Evolutionary conservation across 441 rosid genomes (phyloP).

Genomic region (Brassica balearica): DNA sequence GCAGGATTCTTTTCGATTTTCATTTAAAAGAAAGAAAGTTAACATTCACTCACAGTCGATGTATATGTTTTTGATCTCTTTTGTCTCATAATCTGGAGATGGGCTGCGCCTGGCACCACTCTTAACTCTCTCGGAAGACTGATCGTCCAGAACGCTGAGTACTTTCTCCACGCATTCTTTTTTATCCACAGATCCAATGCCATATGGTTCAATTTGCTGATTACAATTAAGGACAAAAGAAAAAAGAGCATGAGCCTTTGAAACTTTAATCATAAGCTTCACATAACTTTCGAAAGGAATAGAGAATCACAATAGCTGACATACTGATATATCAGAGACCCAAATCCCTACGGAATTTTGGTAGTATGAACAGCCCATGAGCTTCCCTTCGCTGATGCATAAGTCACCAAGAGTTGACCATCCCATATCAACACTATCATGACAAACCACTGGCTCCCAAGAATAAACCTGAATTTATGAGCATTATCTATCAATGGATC

Average conservation of each 20-base stretch:
- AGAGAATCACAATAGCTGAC: conserved; percentile 21
- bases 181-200: conserved; percentile 53
- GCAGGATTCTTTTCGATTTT: neutral
- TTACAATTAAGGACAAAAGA: conserved; percentile 7
- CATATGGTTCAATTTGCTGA: conserved; percentile 81
- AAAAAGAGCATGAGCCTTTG: conserved; percentile 17
- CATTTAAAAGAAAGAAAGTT: conserved; percentile 5
- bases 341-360: conserved; percentile 83
- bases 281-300: conserved; percentile 7
- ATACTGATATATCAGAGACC: conserved; percentile 82
- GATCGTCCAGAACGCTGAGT: conserved; percentile 47
- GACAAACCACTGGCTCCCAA: conserved; percentile 94
- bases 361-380: conserved; percentile 84
- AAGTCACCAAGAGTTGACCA: conserved; percentile 92
- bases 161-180: conserved; percentile 50
- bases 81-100: conserved; percentile 74
- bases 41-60: conserved; percentile 77
- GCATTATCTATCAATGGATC: conserved; percentile 21
- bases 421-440: conserved; percentile 82
- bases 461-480: conserved; percentile 74
- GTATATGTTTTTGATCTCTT: conserved; percentile 91
- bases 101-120: conserved; percentile 50
- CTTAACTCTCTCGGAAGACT: conserved; percentile 51
- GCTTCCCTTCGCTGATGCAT: conserved; percentile 80
- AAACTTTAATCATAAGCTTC: conserved; percentile 22